Base-by-base conservation (phyloP, 176 grass and related monocot genomes). In the Carex scoparia region DNA sequence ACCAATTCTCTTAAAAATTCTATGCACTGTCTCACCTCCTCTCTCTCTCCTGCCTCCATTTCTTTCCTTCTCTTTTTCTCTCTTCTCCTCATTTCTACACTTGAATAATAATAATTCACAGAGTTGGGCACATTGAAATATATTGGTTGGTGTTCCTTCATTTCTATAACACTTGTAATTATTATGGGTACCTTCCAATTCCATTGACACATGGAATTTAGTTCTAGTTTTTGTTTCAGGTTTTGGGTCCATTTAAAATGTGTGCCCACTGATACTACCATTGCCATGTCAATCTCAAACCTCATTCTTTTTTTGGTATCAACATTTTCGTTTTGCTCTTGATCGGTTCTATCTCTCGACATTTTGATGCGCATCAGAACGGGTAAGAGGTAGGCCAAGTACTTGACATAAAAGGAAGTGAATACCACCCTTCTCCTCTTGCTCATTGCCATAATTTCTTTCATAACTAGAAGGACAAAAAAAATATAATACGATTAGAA, bases 241-340 rank as follows among this genome's bases (percentile, higher is more conserved):
- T 42, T 53, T 67, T 53, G 9, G 15, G 60, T 51, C 80, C 80
- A 83, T 67, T 83, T 83, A 63, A 83, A 83, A 67, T 66, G 80
- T 55, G n/a, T 83, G 4, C 80, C 61, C 5, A 68, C 63, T 49
- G 80, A 49, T 64, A 54, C 61, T 27, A 83, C 38, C 80, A 83
- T 83, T 14, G 80, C 80, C 61, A 67, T 83, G 62, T 83, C 80
- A 31, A 83, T 53, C 7, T 83, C 38, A 53, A 83, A 68, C 19
- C 80, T 48, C 8, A 83, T 19, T 83, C 28, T 32, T 16, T 9
- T 51, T 68, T 65, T 83, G 0, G n/a, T 30, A 67, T 83, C 62
- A 18, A 49, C 12, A 5, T 44, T 32, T 66, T 62, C 8, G 11
- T 27, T 32, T 53, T 12, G 16, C 1, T 68, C 62, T 23, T 23